Base-by-base conservation (phyloP, 768 basidiomycete genomes). In the Termitomyces heimii region DNA sequence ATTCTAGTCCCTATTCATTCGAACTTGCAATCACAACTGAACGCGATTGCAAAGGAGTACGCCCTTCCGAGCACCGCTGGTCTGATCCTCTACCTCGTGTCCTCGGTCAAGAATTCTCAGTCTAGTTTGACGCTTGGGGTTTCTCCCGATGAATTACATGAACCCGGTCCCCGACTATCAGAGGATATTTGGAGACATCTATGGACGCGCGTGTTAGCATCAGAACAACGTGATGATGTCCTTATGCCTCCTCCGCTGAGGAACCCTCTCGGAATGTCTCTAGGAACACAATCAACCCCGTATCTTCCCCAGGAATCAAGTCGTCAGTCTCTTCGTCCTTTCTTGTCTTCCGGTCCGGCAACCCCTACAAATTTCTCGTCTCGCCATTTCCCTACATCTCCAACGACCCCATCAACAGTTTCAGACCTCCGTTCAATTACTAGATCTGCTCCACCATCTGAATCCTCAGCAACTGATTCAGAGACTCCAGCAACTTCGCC, bases 31-130 rank as follows among this genome's bases (percentile, higher is more conserved):
- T 81, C 85, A 0, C 95, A 97, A 68, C 73, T 97, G 10, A 77
- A 78, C 22, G 89, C 92, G 7, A 97, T 98, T 52, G 94, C 95
- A 14, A 87, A 86, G 70, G 95, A 98, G 71, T 98, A 94, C 66
- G 90, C 91, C 3, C 76, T 98, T 18, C 95, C 95, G 1, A 92
- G 88, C 62, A 92, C 90, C 0, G 71, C 82, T 14, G 95, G 95
- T 5, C 72, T 98, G 47, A 76, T 91, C 43, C 77, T 98, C 2
- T 98, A 94, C 70, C 82, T 98, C 46, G 81, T 91, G 44, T 75
- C 72, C 12, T 65, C 62, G 14, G 55, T 62, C 26, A 62, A 61
- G 44, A 44, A 34, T 53, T 61, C 51, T 46, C 65, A 44, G 56
- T 64, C 52, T 51, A 63, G 50, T 28, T 26, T 54, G 3, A 61